Evolutionary conservation across 2,329 filamentous ascomycete genomes (phyloP).

Genomic region (Paraphoma chrysanthemicola): DNA sequence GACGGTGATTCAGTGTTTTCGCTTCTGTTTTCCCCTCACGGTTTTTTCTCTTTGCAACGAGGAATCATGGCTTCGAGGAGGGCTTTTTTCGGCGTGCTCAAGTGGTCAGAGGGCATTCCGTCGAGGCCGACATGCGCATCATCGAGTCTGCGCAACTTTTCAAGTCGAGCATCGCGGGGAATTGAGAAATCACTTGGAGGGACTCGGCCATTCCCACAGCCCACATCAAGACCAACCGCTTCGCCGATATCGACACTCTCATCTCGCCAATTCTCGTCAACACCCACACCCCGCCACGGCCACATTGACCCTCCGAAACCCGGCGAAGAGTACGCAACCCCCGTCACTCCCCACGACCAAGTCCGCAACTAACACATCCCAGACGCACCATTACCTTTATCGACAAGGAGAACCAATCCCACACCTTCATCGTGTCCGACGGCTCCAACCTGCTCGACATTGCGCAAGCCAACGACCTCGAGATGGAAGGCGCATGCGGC

Average conservation of each 20-base stretch:
- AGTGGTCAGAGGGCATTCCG: conserved; percentile 5
- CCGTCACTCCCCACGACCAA: too few relatives aligned
- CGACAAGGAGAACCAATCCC: conserved; percentile 81
- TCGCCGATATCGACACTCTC: background rate
- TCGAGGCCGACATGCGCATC: conserved; percentile 15
- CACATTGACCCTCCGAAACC: conserved; percentile 84
- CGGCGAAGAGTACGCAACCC: conserved; percentile 80
- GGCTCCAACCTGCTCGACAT: conserved; percentile 96
- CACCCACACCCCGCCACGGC: conserved; percentile 69
- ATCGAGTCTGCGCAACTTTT: conserved; percentile 19
- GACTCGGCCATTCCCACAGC: background rate
- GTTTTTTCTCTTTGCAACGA: background rate
- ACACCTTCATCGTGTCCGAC: conserved; percentile 79
- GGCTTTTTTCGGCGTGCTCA: conserved; percentile 10
- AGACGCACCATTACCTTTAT: conserved; percentile 91
- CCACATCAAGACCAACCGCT: background rate
- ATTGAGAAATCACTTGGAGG: background rate
- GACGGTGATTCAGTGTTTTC: background rate
- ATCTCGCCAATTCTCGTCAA: conserved; percentile 69
- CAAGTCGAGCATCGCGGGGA: conserved; percentile 7
- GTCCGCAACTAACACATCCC: background rate
- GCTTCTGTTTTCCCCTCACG: background rate
- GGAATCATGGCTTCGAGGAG: conserved; percentile 22
- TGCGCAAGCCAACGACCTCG: conserved; percentile 90
- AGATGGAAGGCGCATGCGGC: conserved; percentile 98